Evolutionary conservation across 441 rosid species (phyloP).

Genomic region (Gossypium trilobum): DNA sequence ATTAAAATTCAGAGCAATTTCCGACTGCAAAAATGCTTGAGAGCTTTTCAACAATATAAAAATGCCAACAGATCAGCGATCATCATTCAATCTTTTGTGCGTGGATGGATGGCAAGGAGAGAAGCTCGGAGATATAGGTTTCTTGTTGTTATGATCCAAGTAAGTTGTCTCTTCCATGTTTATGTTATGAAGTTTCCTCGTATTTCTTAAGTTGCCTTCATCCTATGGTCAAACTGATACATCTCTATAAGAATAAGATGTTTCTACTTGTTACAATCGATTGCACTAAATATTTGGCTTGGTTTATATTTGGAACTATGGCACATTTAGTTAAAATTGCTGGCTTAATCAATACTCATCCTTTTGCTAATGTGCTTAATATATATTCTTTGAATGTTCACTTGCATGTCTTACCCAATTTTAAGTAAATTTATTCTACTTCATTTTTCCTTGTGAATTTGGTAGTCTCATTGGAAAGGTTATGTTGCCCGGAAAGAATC

Average conservation of each 20-base stretch:
- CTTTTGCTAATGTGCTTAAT: neutral
- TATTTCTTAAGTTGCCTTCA: neutral
- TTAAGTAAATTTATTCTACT: neutral
- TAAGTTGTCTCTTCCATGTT: conserved; percentile 22
- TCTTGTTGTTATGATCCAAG: conserved; percentile 45
- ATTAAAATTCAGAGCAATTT: conserved; percentile 35
- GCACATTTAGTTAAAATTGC: neutral
- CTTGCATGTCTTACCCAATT: conserved; percentile 5
- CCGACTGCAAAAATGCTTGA: conserved; percentile 27
- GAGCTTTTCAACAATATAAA: conserved; percentile 25
- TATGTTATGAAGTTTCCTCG: neutral
- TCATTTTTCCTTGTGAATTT: conserved; percentile 9
- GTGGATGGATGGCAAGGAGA: conserved; percentile 47
- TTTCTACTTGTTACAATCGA: neutral
- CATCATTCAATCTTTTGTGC: conserved; percentile 49
- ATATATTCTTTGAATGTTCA: neutral
- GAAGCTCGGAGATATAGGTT: conserved; percentile 20
- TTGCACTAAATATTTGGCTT: neutral
- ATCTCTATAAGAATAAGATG: neutral
- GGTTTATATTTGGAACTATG: neutral
- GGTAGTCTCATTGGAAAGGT: conserved; percentile 80
- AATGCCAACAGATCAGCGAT: conserved; percentile 39
- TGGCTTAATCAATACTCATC: neutral
- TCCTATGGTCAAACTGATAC: neutral
- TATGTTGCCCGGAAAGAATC: conserved; percentile 59